Base-by-base conservation (phyloP, 106 monocot species). In the Allium sativum region DNA sequence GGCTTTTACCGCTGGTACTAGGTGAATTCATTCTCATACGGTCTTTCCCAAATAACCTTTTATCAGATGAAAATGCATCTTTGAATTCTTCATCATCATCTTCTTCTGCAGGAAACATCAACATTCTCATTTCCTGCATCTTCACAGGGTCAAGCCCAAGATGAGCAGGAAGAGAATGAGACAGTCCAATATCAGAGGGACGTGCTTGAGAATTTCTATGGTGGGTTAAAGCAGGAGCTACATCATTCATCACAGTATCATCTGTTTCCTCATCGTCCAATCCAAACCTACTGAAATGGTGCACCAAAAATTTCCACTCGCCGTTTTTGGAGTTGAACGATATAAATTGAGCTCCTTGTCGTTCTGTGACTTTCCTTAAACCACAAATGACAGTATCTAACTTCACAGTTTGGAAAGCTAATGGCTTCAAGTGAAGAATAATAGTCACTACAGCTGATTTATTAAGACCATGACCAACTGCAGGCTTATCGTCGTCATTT, bases 121-220 rank as follows among this genome's bases (percentile, higher is more conserved):
- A 12, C 71, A 84, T 78, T 64, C 92, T 74, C 88, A 87, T 82
- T 67, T 98, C 98, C 58, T 92, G 91, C 98, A 98, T 85, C 73
- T 82, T 88, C 18, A 62, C 43, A 53, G 92, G 84, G 70, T 98
- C 98, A 56, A 98, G 92, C 59, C 98, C 78, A 45, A 98, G 81
- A 81, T 92, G 87, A 68, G 92, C 92, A n/a, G 98, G 98, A 67
- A 92, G 82, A 13, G 98, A 98, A 88, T 85, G 98, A 12, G 91
- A 88, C 47, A 98, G 62, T 6, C 66, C 54, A 59, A 55, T 15
- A 17, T 59, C 84, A 67, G 57, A 19, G 51, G 70, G 41, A 64
- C 58, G 57, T 41, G 57, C 18, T 21, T 43, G 57, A 52, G 74
- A 65, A 55, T 64, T 71, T 74, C 68, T 68, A 53, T 42, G 65